These are phyloP conservation scores for Metschnikowia dekortorum DNA, from an alignment of 805 yeast species.

Conservation along the genomic window DNA sequence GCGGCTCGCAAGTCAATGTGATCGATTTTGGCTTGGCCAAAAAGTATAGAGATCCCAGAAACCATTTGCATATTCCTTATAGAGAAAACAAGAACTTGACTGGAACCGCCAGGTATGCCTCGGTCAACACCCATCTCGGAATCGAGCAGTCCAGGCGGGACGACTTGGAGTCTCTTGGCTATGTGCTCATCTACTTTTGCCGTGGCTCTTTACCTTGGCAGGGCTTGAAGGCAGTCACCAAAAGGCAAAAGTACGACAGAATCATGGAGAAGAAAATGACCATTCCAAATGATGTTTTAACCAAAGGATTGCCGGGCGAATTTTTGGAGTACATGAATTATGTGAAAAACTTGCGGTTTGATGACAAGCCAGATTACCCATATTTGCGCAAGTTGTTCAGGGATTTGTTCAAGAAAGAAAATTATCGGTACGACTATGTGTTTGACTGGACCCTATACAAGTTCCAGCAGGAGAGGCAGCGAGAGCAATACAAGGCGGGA, in stretches of 20 bases:
- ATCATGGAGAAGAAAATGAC: constrained; percentile 23
- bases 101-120: constrained; percentile 21
- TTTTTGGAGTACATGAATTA: constrained; percentile 84
- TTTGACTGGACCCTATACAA: constrained; percentile 96
- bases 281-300: constrained; percentile 18
- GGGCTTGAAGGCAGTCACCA: constrained; percentile 21
- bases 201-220: constrained; percentile 22
- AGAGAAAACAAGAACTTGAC: constrained; percentile 21
- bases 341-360: constrained; percentile 85
- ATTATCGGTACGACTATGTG: constrained; percentile 87
- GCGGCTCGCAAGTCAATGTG: constrained; percentile 93
- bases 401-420: constrained; percentile 82
- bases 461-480: constrained; percentile 57
- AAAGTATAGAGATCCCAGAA: constrained; percentile 89
- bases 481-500: constrained; percentile 36
- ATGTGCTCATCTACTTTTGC: constrained; percentile 20
- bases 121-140: constrained; percentile 21
- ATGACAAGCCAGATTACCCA: constrained; percentile 92
- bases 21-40: constrained; percentile 94
- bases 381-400: constrained; percentile 85
- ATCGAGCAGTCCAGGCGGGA: constrained; percentile 20
- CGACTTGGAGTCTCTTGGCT: constrained; percentile 21
- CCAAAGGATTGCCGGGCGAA: constrained; percentile 78
- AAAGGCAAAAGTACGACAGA: constrained; percentile 21
- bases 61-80: constrained; percentile 84